phyloP scores from a whole-genome alignment of 495 filamentous ascomycete species.

The Parathielavia appendiculata region DNA sequence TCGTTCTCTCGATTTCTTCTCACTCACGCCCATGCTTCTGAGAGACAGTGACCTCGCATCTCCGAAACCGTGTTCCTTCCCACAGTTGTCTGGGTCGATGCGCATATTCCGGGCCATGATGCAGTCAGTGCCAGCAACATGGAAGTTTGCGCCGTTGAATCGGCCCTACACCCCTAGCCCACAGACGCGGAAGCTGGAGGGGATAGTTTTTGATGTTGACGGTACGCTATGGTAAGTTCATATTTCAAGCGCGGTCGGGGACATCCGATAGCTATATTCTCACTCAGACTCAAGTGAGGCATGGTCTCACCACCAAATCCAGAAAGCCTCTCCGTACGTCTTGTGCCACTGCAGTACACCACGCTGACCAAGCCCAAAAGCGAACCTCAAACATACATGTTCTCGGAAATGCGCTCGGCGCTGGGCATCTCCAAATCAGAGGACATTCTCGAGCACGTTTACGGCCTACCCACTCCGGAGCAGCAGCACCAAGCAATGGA shows the following conservation, averaged over 20 bases:
- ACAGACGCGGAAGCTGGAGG: constrained; percentile 57
- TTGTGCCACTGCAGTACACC: too few species aligned
- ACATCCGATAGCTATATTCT: background rate
- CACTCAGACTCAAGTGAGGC: background rate
- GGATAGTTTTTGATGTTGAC: constrained; percentile 92
- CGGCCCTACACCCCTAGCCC: constrained; percentile 19
- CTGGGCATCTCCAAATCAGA: constrained; percentile 58
- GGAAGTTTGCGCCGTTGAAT: constrained; percentile 31
- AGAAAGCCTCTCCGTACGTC: too few species aligned
- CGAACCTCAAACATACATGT: constrained; percentile 93
- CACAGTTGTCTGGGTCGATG: constrained; percentile 13
- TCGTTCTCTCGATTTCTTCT: too few species aligned
- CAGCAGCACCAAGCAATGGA: constrained; percentile 61
- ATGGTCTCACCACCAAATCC: too few species aligned
- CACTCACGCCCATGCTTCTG: too few species aligned
- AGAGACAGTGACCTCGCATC: too few species aligned
- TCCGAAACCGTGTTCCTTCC: background rate
- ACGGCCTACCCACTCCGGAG: constrained; percentile 55
- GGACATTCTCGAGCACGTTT: constrained; percentile 88
- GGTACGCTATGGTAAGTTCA: constrained; percentile 78
- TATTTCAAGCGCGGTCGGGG: too few species aligned
- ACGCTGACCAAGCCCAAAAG: constrained; percentile 38
- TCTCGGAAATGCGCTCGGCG: constrained; percentile 68
- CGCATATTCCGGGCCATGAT: constrained; percentile 37
- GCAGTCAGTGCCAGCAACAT: constrained; percentile 24